Percentiles rank a stretch among this genome's conserved stretches.
Conservation (phyloP, 1,139 yeast genomes). For the Sugiyamaella pinicola region DNA sequence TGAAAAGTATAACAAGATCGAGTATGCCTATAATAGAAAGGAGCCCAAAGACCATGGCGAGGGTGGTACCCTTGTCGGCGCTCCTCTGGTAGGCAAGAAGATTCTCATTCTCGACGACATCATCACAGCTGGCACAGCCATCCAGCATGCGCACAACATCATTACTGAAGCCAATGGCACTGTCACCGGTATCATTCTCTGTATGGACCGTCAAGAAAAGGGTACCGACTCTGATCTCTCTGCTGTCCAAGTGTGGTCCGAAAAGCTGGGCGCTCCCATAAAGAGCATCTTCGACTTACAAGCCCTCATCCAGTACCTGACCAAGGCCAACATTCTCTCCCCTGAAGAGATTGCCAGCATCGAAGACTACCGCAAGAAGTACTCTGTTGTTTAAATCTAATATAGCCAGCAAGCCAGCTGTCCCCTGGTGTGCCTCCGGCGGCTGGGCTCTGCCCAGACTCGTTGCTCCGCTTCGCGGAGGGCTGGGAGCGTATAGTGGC, state of each 20-base stretch:
- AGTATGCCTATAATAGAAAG: conserved; percentile 49
- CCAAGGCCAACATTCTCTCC: conserved; percentile 49
- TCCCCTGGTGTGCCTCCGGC: no score
- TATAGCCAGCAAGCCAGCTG: neutral
- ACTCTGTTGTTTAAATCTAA: conserved; percentile 28
- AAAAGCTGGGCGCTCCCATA: conserved; percentile 78
- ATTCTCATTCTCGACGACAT: conserved; percentile 92
- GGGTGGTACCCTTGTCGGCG: conserved; percentile 94
- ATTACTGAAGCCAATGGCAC: conserved; percentile 69
- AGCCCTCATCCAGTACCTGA: conserved; percentile 70
- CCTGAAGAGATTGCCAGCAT: conserved; percentile 40
- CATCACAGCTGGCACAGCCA: conserved; percentile 98
- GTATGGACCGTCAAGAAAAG: conserved; percentile 92
- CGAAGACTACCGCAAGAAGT: conserved; percentile 41
- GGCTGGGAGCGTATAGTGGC: no score
- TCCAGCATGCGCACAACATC: conserved; percentile 87
- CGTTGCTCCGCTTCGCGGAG: neutral
- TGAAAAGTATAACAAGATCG: conserved; percentile 59
- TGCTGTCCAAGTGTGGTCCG: conserved; percentile 79
- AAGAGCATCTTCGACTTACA: conserved; percentile 73
- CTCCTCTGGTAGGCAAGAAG: conserved; percentile 66
- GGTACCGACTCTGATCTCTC: conserved; percentile 67
- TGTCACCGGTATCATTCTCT: conserved; percentile 83
- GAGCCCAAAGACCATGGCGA: conserved; percentile 98
- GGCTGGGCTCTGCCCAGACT: no score